Evolutionary conservation across 108 stramenopile genomes (phyloP).

Genomic region (Cyclotella cryptica): DNA sequence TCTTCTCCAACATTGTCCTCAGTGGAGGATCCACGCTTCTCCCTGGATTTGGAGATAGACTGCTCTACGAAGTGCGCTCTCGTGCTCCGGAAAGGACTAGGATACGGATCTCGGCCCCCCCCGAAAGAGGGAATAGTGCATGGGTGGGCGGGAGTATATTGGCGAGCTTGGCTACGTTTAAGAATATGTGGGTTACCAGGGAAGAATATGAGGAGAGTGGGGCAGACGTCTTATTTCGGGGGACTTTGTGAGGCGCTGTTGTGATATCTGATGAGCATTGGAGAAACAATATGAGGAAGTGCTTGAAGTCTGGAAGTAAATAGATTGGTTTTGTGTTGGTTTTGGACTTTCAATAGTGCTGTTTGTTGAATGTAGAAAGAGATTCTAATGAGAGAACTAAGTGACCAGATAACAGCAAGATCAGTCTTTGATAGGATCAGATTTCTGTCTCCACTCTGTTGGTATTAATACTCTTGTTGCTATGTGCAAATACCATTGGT

Average conservation of each 20-base stretch:
- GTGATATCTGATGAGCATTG: too few relatives aligned
- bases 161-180: conserved; percentile 97
- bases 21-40: conserved; percentile 95
- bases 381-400: too few relatives aligned
- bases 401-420: too few relatives aligned
- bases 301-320: too few relatives aligned
- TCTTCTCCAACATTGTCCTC: conserved; percentile 95
- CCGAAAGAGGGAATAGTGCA: conserved; percentile 87
- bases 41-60: conserved; percentile 94
- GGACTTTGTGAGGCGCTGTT: neutral
- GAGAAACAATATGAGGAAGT: too few relatives aligned
- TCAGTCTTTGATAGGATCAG: too few relatives aligned
- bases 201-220: conserved; percentile 97
- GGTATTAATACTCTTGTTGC: too few relatives aligned
- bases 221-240: conserved; percentile 22
- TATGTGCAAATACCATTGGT: too few relatives aligned
- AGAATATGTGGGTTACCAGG: conserved; percentile 96
- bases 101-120: conserved; percentile 93
- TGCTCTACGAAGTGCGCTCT: conserved; percentile 93
- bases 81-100: conserved; percentile 83
- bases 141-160: conserved; percentile 98
- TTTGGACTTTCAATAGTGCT: too few relatives aligned
- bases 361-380: too few relatives aligned
- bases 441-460: too few relatives aligned
- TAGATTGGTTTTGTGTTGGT: too few relatives aligned